A percentile compares a stretch with the other conserved stretches of the same genome.
Conservation (phyloP, 1,139 yeast genomes). For the Nakaseomyces kungkrabaensis region DNA sequence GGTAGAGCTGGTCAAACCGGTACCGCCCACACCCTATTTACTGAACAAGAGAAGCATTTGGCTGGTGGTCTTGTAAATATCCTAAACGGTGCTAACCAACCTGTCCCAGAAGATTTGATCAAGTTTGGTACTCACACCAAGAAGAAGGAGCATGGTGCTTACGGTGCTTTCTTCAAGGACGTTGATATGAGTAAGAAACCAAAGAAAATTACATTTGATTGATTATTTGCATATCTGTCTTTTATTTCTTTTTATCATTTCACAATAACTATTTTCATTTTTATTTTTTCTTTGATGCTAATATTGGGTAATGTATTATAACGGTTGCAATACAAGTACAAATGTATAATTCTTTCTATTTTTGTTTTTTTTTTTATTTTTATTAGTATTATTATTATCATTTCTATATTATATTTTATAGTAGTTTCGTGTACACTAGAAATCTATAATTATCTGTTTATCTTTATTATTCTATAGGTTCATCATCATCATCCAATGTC, state of each 20-base stretch:
- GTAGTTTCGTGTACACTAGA: neutral
- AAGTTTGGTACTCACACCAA: slow-evolving; percentile 97
- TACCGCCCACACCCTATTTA: slow-evolving; percentile 86
- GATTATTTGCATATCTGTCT: slow-evolving; percentile 4
- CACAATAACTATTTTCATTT: neutral
- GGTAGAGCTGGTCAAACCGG: slow-evolving; percentile 98
- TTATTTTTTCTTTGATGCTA: neutral
- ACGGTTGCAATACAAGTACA: neutral
- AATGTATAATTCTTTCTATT: neutral
- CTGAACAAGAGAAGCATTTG: slow-evolving; percentile 93
- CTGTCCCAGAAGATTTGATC: slow-evolving; percentile 90
- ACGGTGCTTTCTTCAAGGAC: slow-evolving; percentile 92
- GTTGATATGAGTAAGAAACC: slow-evolving; percentile 83
- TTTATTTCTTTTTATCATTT: neutral
- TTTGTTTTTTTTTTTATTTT: neutral
- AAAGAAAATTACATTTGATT: slow-evolving; percentile 72
- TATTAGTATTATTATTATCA: neutral
- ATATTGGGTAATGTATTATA: slow-evolving; percentile 2
- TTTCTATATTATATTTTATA: neutral
- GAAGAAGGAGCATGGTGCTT: slow-evolving; percentile 91
- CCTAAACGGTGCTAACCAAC: slow-evolving; percentile 86
- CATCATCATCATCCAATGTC: slow-evolving; percentile 10
- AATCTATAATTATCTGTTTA: neutral
- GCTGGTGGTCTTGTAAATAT: slow-evolving; percentile 93
- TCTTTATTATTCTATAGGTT: neutral